Base-by-base conservation (phyloP, 1,139 yeast species). In the Magnusiomyces sp. region DNA sequence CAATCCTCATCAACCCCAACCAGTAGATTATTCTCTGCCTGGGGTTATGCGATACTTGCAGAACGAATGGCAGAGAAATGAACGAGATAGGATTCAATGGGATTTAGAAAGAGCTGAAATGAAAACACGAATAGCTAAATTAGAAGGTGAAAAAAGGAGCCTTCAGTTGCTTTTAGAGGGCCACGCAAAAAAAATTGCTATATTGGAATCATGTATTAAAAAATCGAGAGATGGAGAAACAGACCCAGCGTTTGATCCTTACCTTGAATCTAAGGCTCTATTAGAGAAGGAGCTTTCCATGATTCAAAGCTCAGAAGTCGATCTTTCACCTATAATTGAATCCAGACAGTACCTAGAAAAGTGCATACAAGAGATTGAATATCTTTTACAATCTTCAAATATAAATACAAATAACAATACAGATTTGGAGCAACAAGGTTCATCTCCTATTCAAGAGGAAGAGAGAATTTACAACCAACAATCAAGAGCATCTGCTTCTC, bases 41-140 rank as follows among this genome's bases (percentile, higher is more conserved):
- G 45, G 81, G 44, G 79, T 78, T 14, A 77, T 79, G 75, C 74
- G 76, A 56, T 78, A 75, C 56, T 66, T 78, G 56, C 82, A 78
- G 59, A 68, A 73, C 39, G 82, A 78, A 58, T 77, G 78, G 71
- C 77, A 78, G 52, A 71, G 72, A 46, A 75, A 74, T 59, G 82
- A 78, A 59, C 71, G 78, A 48, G 79, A 76, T 54, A 66, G 80
- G 45, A 74, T 78, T 46, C 74, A 74, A 46, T 78, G 81, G 81
- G 80, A 73, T 52, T 63, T 76, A 48, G 79, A 75, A 57, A 65
- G 74, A 44, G 75, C 79, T 11, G 79, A 76, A 56, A 74, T 76
- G 79, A 72, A 70, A 62, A 62, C 70, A 38, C 65, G 72, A 29
- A 68, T 71, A 36, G 68, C 71, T 14, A 62, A 62, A 29, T 57